Evolutionary conservation across 23 red algal species (phyloP).

Genomic region (Cyanidiococcus yangmingshanensis): DNA sequence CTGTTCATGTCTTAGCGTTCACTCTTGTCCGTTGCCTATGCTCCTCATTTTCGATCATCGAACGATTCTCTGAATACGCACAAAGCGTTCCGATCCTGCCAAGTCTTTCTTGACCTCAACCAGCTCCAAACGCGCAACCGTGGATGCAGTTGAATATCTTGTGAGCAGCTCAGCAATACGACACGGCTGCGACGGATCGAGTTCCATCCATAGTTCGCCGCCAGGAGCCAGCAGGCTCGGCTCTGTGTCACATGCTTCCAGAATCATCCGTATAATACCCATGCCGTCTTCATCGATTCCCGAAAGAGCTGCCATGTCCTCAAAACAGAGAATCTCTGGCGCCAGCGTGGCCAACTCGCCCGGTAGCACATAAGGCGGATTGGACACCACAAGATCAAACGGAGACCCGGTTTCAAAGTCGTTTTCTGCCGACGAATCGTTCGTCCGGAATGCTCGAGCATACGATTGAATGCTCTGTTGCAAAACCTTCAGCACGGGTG

Average conservation of each 20-base stretch:
- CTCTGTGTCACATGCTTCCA: constrained; percentile 23
- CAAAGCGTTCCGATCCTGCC: constrained; percentile 3
- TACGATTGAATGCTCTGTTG: not conserved
- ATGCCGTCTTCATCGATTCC: constrained; percentile 68
- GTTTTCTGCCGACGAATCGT: not conserved
- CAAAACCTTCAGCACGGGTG: not conserved
- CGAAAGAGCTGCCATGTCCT: constrained; percentile 46
- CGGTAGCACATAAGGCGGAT: constrained; percentile 82
- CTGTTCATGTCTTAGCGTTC: too few relatives aligned
- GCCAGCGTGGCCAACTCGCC: constrained; percentile 48
- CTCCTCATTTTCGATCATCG: too few relatives aligned
- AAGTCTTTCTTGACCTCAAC: not conserved
- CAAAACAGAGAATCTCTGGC: constrained; percentile 53
- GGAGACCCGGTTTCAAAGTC: not conserved
- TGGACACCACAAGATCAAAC: constrained; percentile 63
- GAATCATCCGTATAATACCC: constrained; percentile 53
- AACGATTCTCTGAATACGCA: constrained; percentile 21
- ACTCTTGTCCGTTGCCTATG: too few relatives aligned
- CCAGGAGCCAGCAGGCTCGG: constrained; percentile 25
- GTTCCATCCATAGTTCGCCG: constrained; percentile 73
- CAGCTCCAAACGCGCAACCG: not conserved
- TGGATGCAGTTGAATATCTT: not conserved
- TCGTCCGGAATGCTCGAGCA: not conserved
- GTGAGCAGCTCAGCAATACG: constrained; percentile 13
- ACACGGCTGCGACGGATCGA: constrained; percentile 56